Conservation (phyloP, 768 basidiomycete species). For the Suillus tomentosus region DNA sequence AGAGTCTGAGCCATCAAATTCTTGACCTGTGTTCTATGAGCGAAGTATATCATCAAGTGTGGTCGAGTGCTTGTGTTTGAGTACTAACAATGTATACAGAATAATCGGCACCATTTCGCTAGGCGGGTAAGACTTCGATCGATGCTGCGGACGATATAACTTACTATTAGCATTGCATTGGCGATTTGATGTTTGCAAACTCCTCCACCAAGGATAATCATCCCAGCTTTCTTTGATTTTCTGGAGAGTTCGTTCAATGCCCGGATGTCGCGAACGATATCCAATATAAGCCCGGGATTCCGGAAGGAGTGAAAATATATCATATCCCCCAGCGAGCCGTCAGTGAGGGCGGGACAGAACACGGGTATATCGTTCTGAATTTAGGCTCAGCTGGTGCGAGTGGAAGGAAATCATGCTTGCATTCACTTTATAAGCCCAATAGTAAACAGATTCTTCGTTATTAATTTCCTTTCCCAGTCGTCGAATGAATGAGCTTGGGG, state of each 20-base stretch:
- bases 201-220: conserved; percentile 97
- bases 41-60: not conserved
- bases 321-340: conserved; percentile 99
- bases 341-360: conserved; percentile 97
- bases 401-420: conserved; percentile 20
- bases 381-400: conserved; percentile 26
- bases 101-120: conserved; percentile 98
- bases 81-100: conserved; percentile 87
- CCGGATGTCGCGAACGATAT: conserved; percentile 95
- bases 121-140: conserved; percentile 11
- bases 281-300: conserved; percentile 79
- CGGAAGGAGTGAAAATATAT: conserved; percentile 98
- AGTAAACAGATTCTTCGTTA: conserved; percentile 96
- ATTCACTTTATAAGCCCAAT: conserved; percentile 98
- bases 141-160: conserved; percentile 20
- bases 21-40: conserved; percentile 91
- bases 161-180: conserved; percentile 98
- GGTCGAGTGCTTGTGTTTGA: not conserved
- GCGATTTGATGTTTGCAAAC: conserved; percentile 99
- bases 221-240: conserved; percentile 89
- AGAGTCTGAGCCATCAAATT: conserved; percentile 98
- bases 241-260: conserved; percentile 87
- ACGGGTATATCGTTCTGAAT: conserved; percentile 95
- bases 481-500: conserved; percentile 91
- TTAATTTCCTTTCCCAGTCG: conserved; percentile 97